Base-by-base conservation (phyloP, 257 asterid genomes). In the Penstemon eatonii region DNA sequence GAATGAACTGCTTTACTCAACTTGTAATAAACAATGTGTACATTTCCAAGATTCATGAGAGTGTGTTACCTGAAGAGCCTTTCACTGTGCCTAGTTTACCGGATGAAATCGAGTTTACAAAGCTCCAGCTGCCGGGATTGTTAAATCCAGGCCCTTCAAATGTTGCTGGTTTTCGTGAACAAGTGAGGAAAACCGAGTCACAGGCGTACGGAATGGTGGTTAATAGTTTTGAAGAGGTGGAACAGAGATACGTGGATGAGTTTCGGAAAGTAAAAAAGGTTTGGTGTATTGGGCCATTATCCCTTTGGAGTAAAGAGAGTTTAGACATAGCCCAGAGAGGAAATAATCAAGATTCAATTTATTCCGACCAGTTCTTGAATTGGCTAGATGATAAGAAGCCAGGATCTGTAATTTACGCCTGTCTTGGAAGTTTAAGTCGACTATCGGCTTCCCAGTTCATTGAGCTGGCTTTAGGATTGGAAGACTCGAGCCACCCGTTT, bases 201-300 rank as follows among this genome's bases (percentile, higher is more conserved):
- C 52, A 42, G 67, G 37, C 67, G 1, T 62, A 8, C 19, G 67
- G 67, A 0, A 42, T 62, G 5, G 38, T 62, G 41, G 54, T 62
- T 53, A 62, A 62, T 62, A 62, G 67, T 13, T 62, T 62, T 11
- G 56, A 19, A 3, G 56, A 63, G 68, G 15, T 63, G 56, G 69
- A 64, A 8, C 37, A 7, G 33, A 64, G 33, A 25, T 64, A 64
- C 5, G 69, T 64, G 58, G 7, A 49, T 19, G 47, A n/a, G 52
- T 42, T 12, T 18, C 3, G 66, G 33, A 60, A 60, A 5, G 38
- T 60, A 7, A 60, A 60, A 25, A 60, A 60, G 13, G 59, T 64
- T 64, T 49, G 69, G 69, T 64, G 49, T 8, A 52, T 64, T 47
- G 69, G 69, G 6, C 69, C 69, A 25, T 37, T 64, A n/a, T 49